Conservation (phyloP, 208 protist genomes). For the Vickermania spadyakhi region DNA sequence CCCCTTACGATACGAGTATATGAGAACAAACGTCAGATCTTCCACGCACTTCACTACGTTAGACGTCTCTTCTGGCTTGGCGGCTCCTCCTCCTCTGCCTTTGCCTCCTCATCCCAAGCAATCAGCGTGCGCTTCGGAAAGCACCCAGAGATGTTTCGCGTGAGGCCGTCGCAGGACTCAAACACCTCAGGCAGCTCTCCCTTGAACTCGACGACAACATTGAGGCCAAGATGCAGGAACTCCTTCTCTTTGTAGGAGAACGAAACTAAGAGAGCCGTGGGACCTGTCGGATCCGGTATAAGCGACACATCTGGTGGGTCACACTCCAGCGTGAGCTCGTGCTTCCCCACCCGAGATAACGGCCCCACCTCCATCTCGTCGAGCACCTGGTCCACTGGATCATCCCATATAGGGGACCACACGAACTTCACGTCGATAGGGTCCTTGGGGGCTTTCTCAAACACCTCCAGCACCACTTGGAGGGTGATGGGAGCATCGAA, state of each 20-base stretch:
- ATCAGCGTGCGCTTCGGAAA: constrained; percentile 21
- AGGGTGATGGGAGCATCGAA: constrained; percentile 49
- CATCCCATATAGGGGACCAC: constrained; percentile 84
- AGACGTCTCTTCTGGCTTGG: no score
- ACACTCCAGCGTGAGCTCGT: constrained; percentile 55
- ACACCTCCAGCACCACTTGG: constrained; percentile 51
- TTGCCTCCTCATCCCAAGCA: background rate
- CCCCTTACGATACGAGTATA: no score
- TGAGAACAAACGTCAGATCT: no score
- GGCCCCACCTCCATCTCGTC: constrained; percentile 79
- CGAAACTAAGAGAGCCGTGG: constrained; percentile 59
- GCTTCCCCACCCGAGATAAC: constrained; percentile 37
- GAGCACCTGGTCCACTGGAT: constrained; percentile 63
- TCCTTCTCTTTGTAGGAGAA: constrained; percentile 52
- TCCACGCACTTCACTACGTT: no score
- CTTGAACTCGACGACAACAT: constrained; percentile 42
- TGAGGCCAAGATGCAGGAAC: constrained; percentile 77
- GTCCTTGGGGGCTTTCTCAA: constrained; percentile 32
- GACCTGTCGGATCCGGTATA: constrained; percentile 74
- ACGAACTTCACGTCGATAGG: constrained; percentile 59
- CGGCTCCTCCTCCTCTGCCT: no score
- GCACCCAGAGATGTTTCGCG: constrained; percentile 39
- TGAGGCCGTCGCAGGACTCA: constrained; percentile 31
- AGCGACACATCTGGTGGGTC: constrained; percentile 53
- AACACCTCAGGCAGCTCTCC: constrained; percentile 72